These are phyloP conservation scores for Capsicum rhomboideum DNA, from an alignment of 257 asterid genomes.

Conservation along the genomic window DNA sequence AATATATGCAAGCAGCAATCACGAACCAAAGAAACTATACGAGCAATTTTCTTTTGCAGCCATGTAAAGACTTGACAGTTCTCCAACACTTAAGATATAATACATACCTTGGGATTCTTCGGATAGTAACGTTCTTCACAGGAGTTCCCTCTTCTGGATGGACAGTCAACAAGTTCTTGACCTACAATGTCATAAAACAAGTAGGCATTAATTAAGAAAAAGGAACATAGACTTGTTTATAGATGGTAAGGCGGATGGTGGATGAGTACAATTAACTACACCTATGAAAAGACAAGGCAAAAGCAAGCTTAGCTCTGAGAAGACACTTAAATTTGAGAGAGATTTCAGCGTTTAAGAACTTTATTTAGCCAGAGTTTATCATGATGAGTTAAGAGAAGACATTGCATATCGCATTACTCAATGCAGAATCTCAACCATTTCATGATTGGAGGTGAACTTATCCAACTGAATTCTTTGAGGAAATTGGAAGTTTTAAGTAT, in stretches of 20 bases:
- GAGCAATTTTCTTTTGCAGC: not conserved
- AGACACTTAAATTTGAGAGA: not conserved
- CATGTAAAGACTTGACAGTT: not conserved
- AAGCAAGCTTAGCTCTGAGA: not conserved
- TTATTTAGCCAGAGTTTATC: not conserved
- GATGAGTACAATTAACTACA: not conserved
- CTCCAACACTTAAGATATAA: not conserved
- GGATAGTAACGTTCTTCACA: conserved; percentile 74
- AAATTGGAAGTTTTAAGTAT: not conserved
- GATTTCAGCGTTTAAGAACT: not conserved
- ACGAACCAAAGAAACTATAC: not conserved
- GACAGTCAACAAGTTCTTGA: conserved; percentile 68
- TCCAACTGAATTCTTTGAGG: not conserved
- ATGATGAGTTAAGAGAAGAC: not conserved
- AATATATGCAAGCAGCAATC: not conserved
- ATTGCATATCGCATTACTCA: not conserved
- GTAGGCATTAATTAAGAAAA: not conserved
- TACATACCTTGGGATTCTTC: conserved; percentile 75
- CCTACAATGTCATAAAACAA: conserved; percentile 27
- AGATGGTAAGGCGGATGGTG: not conserved
- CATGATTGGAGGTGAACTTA: not conserved
- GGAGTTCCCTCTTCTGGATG: conserved; percentile 74
- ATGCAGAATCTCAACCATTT: not conserved
- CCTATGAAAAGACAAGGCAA: not conserved
- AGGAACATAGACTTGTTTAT: not conserved